Evolutionary conservation across 441 rosid species (phyloP).

Genomic region (Pelargonium citronellum): DNA sequence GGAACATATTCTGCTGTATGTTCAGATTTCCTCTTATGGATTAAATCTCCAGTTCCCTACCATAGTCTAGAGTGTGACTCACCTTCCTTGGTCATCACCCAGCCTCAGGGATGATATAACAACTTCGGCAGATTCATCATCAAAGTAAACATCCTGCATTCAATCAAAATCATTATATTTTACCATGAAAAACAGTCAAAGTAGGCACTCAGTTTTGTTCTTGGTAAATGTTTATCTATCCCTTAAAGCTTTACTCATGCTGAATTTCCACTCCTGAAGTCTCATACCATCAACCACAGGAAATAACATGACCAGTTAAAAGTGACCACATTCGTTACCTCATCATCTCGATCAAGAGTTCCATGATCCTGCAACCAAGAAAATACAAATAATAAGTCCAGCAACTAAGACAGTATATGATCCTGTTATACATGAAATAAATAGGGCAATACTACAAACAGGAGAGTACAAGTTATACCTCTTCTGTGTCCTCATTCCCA

Average conservation of each 20-base stretch:
- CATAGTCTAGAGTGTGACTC: constrained; percentile 7
- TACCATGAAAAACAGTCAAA: not conserved
- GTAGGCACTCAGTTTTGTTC: no score
- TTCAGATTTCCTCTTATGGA: not conserved
- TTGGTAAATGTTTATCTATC: not conserved
- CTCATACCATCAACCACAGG: constrained; percentile 6
- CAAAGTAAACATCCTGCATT: constrained; percentile 86
- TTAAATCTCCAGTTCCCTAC: no score
- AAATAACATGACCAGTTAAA: not conserved
- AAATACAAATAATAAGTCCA: not conserved
- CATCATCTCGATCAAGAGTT: constrained; percentile 72
- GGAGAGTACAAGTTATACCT: constrained; percentile 39
- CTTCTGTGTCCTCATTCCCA: constrained; percentile 72
- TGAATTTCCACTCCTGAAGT: constrained; percentile 8
- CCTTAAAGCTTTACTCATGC: not conserved
- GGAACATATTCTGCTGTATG: not conserved
- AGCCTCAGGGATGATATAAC: constrained; percentile 89
- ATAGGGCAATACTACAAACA: not conserved
- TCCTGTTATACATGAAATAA: not conserved
- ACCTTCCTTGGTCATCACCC: constrained; percentile 96
- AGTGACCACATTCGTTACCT: constrained; percentile 38
- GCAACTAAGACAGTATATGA: not conserved
- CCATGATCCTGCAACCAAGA: constrained; percentile 52
- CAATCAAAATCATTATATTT: not conserved
- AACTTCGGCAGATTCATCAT: constrained; percentile 87